Conservation (phyloP, 306 rosid species). For the Mimosa pudica region DNA sequence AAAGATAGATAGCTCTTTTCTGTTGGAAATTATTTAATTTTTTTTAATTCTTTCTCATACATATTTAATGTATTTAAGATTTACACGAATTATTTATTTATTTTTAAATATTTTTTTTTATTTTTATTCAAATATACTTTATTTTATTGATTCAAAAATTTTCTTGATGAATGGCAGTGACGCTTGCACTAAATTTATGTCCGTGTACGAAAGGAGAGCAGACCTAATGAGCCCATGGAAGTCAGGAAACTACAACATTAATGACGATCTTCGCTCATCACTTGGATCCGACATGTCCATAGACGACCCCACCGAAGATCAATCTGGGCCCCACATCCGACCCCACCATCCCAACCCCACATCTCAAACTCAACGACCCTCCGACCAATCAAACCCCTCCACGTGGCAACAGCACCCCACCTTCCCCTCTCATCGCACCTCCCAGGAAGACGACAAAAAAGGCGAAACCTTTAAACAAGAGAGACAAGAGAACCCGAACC, state of each 20-base stretch:
- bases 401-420: conserved; percentile 59
- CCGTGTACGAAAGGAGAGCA: conserved; percentile 69
- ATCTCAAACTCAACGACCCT: not conserved
- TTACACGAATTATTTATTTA: not conserved
- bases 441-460: conserved; percentile 44
- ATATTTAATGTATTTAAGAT: not conserved
- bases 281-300: conserved; percentile 94
- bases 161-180: conserved; percentile 53
- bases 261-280: conserved; percentile 70
- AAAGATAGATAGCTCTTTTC: not conserved
- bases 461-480: conserved; percentile 33
- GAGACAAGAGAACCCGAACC: too few relatives aligned
- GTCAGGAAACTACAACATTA: conserved; percentile 51
- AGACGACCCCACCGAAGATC: conserved; percentile 71
- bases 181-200: conserved; percentile 65
- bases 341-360: conserved; percentile 34
- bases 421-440: conserved; percentile 37
- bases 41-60: not conserved
- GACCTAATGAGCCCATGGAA: conserved; percentile 64
- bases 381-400: conserved; percentile 43
- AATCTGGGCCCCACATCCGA: conserved; percentile 35
- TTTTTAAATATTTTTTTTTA: too few relatives aligned
- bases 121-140: not conserved
- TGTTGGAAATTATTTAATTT: not conserved
- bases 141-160: not conserved